Percentiles rank a stretch among this genome's conserved stretches.
Conservation (phyloP, 2,329 filamentous ascomycete species). For the Waltergamsia citrina region DNA sequence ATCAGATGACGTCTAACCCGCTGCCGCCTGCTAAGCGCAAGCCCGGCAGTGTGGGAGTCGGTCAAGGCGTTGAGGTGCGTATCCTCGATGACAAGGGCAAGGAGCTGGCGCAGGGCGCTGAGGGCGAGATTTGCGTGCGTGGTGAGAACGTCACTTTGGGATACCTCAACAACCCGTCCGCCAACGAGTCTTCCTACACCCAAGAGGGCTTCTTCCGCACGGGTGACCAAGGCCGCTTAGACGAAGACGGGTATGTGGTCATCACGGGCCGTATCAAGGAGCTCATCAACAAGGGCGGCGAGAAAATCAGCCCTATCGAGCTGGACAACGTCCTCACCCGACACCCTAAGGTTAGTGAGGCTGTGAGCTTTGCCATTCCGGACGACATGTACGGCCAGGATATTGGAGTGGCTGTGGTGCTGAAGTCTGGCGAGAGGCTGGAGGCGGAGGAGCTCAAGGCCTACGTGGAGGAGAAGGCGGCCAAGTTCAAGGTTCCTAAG, state of each 20-base stretch:
- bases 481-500: slow-evolving; percentile 81
- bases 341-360: slow-evolving; percentile 64
- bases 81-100: slow-evolving; percentile 65
- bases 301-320: slow-evolving; percentile 85
- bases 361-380: slow-evolving; percentile 73
- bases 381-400: slow-evolving; percentile 81
- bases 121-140: slow-evolving; percentile 75
- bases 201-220: slow-evolving; percentile 77
- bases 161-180: slow-evolving; percentile 73
- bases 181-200: slow-evolving; percentile 67
- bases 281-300: slow-evolving; percentile 82
- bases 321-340: slow-evolving; percentile 74
- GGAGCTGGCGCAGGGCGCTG: slow-evolving; percentile 56
- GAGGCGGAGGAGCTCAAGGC: slow-evolving; percentile 51
- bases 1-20: slow-evolving; percentile 75
- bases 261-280: slow-evolving; percentile 93
- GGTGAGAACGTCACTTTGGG: slow-evolving; percentile 79
- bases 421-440: slow-evolving; percentile 53
- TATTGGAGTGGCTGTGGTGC: slow-evolving; percentile 65
- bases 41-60: slow-evolving; percentile 74
- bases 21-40: slow-evolving; percentile 63
- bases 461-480: slow-evolving; percentile 62
- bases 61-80: slow-evolving; percentile 72
- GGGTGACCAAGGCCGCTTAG: slow-evolving; percentile 75
- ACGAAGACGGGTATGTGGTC: slow-evolving; percentile 71